phyloP scores from a whole-genome alignment of 306 rosid species.

The Vigna nakashimae region DNA sequence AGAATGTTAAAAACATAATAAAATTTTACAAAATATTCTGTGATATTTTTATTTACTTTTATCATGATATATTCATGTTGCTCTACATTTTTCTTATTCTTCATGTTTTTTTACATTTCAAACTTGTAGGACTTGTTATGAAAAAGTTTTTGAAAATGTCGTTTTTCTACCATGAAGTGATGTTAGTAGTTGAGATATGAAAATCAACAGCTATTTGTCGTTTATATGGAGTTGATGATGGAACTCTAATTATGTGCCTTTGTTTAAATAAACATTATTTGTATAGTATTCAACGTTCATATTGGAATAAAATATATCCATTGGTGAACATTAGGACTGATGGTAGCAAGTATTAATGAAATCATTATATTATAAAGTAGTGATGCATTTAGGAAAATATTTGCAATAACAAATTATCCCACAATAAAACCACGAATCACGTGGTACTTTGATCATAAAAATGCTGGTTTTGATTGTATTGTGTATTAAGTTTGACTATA shows the following conservation, averaged over 20 bases:
- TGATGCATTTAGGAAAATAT: not conserved
- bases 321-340: constrained; percentile 39
- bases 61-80: not conserved
- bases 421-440: too few species aligned
- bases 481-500: not conserved
- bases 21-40: not conserved
- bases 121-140: not conserved
- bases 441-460: not conserved
- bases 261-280: not conserved
- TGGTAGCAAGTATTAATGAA: not conserved
- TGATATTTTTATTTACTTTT: not conserved
- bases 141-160: not conserved
- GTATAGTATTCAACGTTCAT: not conserved
- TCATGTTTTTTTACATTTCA: not conserved
- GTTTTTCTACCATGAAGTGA: not conserved
- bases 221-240: constrained; percentile 16
- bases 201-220: constrained; percentile 20
- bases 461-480: not conserved
- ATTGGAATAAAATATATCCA: constrained; percentile 10
- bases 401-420: not conserved
- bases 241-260: constrained; percentile 16
- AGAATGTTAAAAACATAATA: not conserved
- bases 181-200: constrained; percentile 16
- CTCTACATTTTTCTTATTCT: not conserved
- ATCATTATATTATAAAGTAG: not conserved